phyloP scores from a whole-genome alignment of 495 filamentous ascomycete genomes.

The Polyplosphaeria fusca region DNA sequence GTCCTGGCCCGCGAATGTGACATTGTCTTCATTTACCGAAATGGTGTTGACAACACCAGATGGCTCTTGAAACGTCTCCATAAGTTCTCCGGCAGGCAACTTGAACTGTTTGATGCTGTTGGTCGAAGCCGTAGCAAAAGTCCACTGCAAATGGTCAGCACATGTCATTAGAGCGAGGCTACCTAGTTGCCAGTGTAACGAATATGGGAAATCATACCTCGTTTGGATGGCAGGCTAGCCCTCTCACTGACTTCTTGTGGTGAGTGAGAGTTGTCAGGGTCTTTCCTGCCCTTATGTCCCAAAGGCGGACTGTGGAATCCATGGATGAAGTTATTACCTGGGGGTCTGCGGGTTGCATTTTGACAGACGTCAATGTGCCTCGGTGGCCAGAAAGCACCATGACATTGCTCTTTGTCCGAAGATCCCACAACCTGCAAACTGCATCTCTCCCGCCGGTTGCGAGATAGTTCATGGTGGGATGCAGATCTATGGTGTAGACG shows the following conservation, averaged over 20 bases:
- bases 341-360: constrained; percentile 94
- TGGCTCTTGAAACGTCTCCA: constrained; percentile 98
- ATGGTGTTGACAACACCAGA: constrained; percentile 95
- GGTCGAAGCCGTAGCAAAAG: constrained; percentile 87
- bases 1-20: constrained; percentile 92
- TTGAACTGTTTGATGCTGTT: constrained; percentile 99
- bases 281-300: constrained; percentile 96
- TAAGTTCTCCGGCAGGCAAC: constrained; percentile 95
- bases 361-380: constrained; percentile 80
- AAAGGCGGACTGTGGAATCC: constrained; percentile 88
- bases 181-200: too few species aligned
- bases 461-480: constrained; percentile 90
- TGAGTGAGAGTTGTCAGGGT: constrained; percentile 94
- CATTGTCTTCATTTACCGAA: constrained; percentile 89
- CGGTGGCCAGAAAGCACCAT: constrained; percentile 88
- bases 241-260: constrained; percentile 95
- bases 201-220: too few species aligned
- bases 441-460: constrained; percentile 95
- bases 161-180: too few species aligned
- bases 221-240: constrained; percentile 78
- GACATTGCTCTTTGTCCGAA: constrained; percentile 92
- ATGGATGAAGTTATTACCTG: constrained; percentile 90
- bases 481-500: constrained; percentile 86
- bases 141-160: too few species aligned
- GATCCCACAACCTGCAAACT: constrained; percentile 95